Conservation (phyloP, 192 early-diverging fungal species). For the Obelidium mucronatum region DNA sequence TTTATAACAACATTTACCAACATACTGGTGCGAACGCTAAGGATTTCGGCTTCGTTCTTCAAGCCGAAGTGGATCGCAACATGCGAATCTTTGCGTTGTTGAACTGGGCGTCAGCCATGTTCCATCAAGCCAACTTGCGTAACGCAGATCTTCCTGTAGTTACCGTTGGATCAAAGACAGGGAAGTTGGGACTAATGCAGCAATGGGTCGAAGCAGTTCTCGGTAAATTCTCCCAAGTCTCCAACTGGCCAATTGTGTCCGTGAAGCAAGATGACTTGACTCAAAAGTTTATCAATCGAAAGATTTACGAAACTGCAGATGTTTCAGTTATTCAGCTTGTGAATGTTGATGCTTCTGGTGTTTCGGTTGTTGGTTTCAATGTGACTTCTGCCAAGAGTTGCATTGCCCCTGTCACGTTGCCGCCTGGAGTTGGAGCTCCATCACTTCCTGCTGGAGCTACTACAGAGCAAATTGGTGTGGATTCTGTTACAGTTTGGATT, state of each 20-base stretch:
- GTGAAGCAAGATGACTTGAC: too few relatives aligned
- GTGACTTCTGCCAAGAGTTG: conserved; percentile 9
- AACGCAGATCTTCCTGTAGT: conserved; percentile 4
- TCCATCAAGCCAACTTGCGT: too few relatives aligned
- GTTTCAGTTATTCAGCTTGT: not conserved
- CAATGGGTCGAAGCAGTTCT: conserved; percentile 11
- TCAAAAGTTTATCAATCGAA: conserved; percentile 6
- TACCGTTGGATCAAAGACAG: conserved; percentile 1
- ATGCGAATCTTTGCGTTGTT: conserved; percentile 12
- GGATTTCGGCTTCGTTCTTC: conserved; percentile 4
- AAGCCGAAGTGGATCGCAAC: conserved; percentile 25
- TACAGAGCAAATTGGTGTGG: conserved; percentile 24
- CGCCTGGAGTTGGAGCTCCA: not conserved
- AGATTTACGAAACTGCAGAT: conserved; percentile 17
- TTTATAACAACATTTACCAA: conserved; percentile 39
- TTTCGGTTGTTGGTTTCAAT: not conserved
- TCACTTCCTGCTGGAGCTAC: conserved; percentile 1
- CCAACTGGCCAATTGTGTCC: conserved; percentile 13
- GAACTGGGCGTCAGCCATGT: conserved; percentile 21
- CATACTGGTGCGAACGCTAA: not conserved
- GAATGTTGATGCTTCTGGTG: not conserved
- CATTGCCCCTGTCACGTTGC: conserved; percentile 28
- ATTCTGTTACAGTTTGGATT: conserved; percentile 21
- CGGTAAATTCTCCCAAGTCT: not conserved
- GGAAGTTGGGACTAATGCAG: too few relatives aligned